A percentile compares a stretch with the other conserved stretches of the same genome.
Evolutionary conservation across 495 filamentous ascomycete species (phyloP).

Genomic region (Filosporella fistucella): DNA sequence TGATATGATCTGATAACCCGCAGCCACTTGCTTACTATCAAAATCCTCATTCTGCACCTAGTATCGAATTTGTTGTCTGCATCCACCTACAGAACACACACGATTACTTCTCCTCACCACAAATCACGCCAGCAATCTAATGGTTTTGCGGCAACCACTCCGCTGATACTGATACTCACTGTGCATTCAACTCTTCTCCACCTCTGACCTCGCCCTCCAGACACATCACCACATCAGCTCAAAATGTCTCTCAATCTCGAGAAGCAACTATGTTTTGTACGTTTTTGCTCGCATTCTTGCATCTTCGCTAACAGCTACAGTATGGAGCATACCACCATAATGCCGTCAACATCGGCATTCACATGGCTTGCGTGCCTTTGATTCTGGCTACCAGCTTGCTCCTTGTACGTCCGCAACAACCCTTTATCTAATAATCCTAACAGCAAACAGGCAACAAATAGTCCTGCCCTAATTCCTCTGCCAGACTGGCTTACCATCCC

Average conservation of each 20-base stretch:
- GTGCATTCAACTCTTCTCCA: not conserved
- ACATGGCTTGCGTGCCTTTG: constrained; percentile 83
- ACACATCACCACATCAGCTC: not conserved
- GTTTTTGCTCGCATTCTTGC: constrained; percentile 9
- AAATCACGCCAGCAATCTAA: too few species aligned
- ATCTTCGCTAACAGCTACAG: constrained; percentile 37
- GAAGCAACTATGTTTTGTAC: constrained; percentile 43
- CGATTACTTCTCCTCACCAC: too few species aligned
- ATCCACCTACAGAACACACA: too few species aligned
- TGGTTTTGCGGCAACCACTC: too few species aligned
- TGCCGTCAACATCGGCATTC: constrained; percentile 83
- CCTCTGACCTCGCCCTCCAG: not conserved
- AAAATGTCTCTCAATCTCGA: constrained; percentile 43
- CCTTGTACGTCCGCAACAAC: constrained; percentile 51
- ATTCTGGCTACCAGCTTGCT: constrained; percentile 77
- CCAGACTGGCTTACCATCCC: constrained; percentile 66
- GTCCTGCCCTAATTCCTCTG: constrained; percentile 63
- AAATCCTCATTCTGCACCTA: not conserved
- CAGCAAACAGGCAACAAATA: constrained; percentile 63
- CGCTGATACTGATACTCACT: too few species aligned
- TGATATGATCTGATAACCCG: too few species aligned
- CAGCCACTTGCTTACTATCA: not conserved
- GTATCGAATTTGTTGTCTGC: too few species aligned
- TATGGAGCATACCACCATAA: constrained; percentile 96
- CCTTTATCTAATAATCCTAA: not conserved